A percentile compares a stretch with the other conserved stretches of the same genome.
Evolutionary conservation across 2,329 filamentous ascomycete species (phyloP).

Genomic region (Verticillium zaregamsianum): DNA sequence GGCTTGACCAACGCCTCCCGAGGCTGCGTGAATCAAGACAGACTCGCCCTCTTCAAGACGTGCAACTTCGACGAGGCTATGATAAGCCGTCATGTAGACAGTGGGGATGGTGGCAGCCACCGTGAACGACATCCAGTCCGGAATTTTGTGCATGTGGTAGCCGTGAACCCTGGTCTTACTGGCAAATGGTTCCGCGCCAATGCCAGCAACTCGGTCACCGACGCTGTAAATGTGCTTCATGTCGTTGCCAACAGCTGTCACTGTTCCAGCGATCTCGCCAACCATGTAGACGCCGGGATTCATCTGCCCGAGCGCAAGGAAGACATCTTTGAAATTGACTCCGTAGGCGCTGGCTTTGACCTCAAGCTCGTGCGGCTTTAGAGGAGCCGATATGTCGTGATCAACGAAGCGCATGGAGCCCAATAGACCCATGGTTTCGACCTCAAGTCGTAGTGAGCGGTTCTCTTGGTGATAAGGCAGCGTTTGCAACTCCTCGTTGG

Average conservation of each 20-base stretch:
- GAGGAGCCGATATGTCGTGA: neutral
- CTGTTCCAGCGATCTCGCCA: constrained; percentile 13
- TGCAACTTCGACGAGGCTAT: constrained; percentile 20
- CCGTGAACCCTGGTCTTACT: no score
- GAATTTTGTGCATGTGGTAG: constrained; percentile 12
- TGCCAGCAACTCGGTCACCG: no score
- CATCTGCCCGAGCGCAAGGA: constrained; percentile 18
- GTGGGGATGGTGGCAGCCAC: constrained; percentile 1
- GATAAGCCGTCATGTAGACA: constrained; percentile 4
- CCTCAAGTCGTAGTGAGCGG: no score
- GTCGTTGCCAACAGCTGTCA: constrained; percentile 19
- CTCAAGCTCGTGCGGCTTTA: constrained; percentile 15
- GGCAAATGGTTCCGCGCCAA: no score
- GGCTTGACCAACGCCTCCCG: constrained; percentile 18
- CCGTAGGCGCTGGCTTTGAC: constrained; percentile 15
- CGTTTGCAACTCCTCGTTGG: no score
- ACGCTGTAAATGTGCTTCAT: no score
- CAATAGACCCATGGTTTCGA: neutral
- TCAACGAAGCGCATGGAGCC: neutral
- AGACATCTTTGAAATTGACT: constrained; percentile 6
- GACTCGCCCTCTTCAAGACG: constrained; percentile 16
- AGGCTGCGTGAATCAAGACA: constrained; percentile 17
- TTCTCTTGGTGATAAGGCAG: no score
- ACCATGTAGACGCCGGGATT: neutral
- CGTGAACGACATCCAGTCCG: neutral